Base-by-base conservation (phyloP, 257 asterid species). In the Ajuga chamaepitys region DNA sequence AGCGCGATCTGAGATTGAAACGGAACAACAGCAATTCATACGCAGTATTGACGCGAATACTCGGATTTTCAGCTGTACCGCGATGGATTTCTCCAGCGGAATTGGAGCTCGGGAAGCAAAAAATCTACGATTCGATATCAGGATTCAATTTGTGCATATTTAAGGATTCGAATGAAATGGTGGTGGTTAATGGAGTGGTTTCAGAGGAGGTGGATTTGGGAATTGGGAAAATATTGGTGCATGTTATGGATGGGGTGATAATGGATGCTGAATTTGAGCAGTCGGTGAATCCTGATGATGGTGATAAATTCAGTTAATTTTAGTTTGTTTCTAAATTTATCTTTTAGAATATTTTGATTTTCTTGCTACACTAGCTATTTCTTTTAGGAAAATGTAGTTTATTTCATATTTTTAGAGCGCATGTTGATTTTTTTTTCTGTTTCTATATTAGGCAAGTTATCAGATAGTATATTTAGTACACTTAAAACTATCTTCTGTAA, bases 1-100 rank as follows among this genome's bases (percentile, higher is more conserved):
- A 0, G 74, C 86, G 1, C 52, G n/a, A n/a, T n/a, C n/a, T n/a
- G n/a, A n/a, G n/a, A n/a, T n/a, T n/a, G n/a, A n/a, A n/a, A n/a
- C n/a, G n/a, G n/a, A n/a, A n/a, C n/a, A n/a, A n/a, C n/a, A n/a
- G n/a, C n/a, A n/a, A n/a, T n/a, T n/a, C n/a, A n/a, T n/a, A n/a
- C n/a, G n/a, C n/a, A n/a, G n/a, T n/a, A n/a, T n/a, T n/a, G n/a
- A n/a, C n/a, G n/a, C n/a, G n/a, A n/a, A n/a, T n/a, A n/a, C n/a
- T 86, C 28, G 95, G 96, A 2, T 86, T 88, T 61, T 77, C 95
- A 5, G 85, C 89, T n/a, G 88, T 91, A 56, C 86, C 96, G 20
- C 64, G 81, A 53, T 64, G 68, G 83, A 86, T 91, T 54, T 12
- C 53, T 4, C 58, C 72, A 41, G 81, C 18, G 65, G 78, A 81